phyloP scores from a whole-genome alignment of 2,329 filamentous ascomycete species.

The Aspergillus calidoustus region DNA sequence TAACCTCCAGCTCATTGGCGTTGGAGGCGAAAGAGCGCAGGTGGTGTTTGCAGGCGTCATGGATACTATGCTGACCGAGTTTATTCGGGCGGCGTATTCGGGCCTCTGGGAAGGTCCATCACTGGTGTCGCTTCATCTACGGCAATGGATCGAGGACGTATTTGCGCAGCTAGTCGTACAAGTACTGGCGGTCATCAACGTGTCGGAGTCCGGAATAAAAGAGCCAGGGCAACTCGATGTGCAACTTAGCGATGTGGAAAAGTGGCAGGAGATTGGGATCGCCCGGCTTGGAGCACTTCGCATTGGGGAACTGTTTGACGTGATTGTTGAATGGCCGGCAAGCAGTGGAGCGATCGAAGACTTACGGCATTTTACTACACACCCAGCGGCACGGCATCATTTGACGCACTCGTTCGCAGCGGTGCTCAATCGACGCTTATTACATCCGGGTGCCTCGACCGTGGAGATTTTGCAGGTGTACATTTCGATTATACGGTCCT shows the following conservation, averaged over 20 bases:
- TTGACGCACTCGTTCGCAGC: conserved; percentile 59
- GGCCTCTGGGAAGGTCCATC: conserved; percentile 60
- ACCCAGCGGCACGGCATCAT: conserved; percentile 58
- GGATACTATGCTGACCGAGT: conserved; percentile 60
- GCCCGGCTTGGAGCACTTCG: conserved; percentile 60
- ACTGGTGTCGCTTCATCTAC: conserved; percentile 54
- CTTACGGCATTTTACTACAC: conserved; percentile 60
- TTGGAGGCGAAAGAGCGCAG: conserved; percentile 60
- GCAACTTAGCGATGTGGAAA: conserved; percentile 50
- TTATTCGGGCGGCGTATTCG: conserved; percentile 61
- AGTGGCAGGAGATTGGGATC: conserved; percentile 61
- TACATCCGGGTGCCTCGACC: conserved; percentile 68
- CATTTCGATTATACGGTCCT: conserved; percentile 68
- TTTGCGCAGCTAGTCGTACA: conserved; percentile 58
- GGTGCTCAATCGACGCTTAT: conserved; percentile 58
- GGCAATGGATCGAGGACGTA: conserved; percentile 60
- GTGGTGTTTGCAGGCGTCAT: conserved; percentile 63
- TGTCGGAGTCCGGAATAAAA: conserved; percentile 28
- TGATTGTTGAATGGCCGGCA: conserved; percentile 64
- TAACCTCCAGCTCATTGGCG: conserved; percentile 56
- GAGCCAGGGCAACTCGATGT: conserved; percentile 37
- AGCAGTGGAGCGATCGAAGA: conserved; percentile 65
- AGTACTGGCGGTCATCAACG: conserved; percentile 49
- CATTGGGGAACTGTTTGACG: conserved; percentile 63
- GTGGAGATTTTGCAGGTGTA: conserved; percentile 70